These are phyloP conservation scores for Torulaspora delbrueckii DNA, from an alignment of 805 yeast species.

Conservation along the genomic window DNA sequence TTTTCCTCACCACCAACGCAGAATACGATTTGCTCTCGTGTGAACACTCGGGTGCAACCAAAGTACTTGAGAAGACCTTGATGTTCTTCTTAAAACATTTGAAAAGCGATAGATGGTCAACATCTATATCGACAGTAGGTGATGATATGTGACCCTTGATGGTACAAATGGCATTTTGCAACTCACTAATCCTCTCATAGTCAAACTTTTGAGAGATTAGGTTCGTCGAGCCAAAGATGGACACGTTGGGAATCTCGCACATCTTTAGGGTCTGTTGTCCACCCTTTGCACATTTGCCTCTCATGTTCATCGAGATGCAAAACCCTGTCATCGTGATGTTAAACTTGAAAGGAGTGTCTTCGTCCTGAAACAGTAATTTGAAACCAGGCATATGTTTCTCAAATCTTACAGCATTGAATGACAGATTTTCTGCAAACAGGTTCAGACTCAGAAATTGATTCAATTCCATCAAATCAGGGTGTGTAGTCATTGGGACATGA, in stretches of 20 bases:
- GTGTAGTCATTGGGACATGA: constrained; percentile 22
- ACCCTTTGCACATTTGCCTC: constrained; percentile 11
- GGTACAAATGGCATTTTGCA: constrained; percentile 34
- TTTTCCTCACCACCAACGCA: constrained; percentile 8
- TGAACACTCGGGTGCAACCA: constrained; percentile 10
- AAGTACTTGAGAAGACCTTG: constrained; percentile 24
- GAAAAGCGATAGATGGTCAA: constrained; percentile 38
- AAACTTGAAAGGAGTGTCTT: constrained; percentile 42
- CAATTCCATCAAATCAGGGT: constrained; percentile 19
- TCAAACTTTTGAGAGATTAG: constrained; percentile 35
- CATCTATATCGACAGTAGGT: constrained; percentile 42
- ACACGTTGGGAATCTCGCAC: constrained; percentile 38
- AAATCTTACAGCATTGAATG: constrained; percentile 29
- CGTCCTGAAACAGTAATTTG: constrained; percentile 39
- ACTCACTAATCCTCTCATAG: constrained; percentile 20
- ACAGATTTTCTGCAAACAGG: constrained; percentile 24
- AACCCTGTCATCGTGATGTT: constrained; percentile 39
- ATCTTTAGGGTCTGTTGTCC: constrained; percentile 16
- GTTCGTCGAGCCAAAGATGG: constrained; percentile 40
- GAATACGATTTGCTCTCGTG: constrained; percentile 9
- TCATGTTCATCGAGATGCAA: constrained; percentile 30
- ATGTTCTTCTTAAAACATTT: constrained; percentile 31
- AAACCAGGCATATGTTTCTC: constrained; percentile 42
- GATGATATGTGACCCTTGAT: constrained; percentile 41
- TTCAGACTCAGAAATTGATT: constrained; percentile 23